Base-by-base conservation (phyloP, 2,329 filamentous ascomycete genomes). In the Aulographum hederae region DNA sequence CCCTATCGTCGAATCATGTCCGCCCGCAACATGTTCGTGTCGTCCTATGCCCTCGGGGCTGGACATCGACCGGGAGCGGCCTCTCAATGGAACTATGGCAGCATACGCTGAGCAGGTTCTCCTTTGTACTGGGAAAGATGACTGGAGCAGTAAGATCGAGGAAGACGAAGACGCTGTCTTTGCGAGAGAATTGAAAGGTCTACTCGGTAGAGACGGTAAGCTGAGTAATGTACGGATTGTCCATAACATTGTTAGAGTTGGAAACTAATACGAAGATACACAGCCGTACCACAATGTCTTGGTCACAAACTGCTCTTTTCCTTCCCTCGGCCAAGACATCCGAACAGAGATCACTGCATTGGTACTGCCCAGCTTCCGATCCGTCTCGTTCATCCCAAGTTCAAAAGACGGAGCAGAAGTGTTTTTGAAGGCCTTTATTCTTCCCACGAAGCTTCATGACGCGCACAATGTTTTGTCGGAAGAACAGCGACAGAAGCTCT, bases 71-170 rank as follows among this genome's bases (percentile, higher is more conserved):
- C 63, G 66, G 43, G 64, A 69, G 37, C 68, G 68, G 25, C 62
- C 67, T 13, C 58, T 94, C 27, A 75, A 78, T 46, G 79, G 79
- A 10, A 76, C 78, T 4, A 85, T 93, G 56, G 63, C 77, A 2
- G 60, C 65, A 1, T 92, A 93, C 48, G 64, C 73, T 1, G 76
- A 91, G 52, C 84, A 94, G 43, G 67, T 94, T 3, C 54, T 95
- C 6, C 63, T 94, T 11, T 85, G 78, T 38, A 92, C 84, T 0
- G 84, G 81, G 4, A 69, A 72, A 37, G 57, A 65, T 18, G 79
- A 92, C 54, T 94, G 85, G 85, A 61, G 65, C 18, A 85, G 78
- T 46, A 69, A 70, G 35, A 91, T 94, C 38, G 84, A 92, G 48
- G 74, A 92, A 28, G 82, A 91, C 37, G 69, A 75, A 12, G 48